Conservation (phyloP, 352 stramenopile genomes). For the Peronospora tabacina region DNA sequence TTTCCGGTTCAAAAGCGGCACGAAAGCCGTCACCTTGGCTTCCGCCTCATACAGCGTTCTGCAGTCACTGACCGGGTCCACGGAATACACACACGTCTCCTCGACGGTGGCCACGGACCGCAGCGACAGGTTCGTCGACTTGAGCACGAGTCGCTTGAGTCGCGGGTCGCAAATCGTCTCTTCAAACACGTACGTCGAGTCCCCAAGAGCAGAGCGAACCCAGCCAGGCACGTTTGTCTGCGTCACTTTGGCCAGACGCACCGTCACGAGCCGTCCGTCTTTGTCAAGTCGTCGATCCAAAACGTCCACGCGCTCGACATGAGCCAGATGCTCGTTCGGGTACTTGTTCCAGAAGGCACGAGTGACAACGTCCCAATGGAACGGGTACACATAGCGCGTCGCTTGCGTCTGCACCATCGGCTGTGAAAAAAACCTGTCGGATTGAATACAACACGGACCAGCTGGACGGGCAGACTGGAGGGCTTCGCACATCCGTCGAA, state of each 20-base stretch:
- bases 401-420: slow-evolving; percentile 74
- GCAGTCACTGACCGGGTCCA: slow-evolving; percentile 44
- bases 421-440: no score
- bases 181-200: slow-evolving; percentile 77
- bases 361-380: slow-evolving; percentile 78
- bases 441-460: background rate
- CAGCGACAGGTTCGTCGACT: slow-evolving; percentile 77
- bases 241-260: slow-evolving; percentile 62
- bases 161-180: slow-evolving; percentile 67
- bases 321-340: slow-evolving; percentile 64
- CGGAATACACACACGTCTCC: slow-evolving; percentile 79
- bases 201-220: slow-evolving; percentile 55
- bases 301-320: slow-evolving; percentile 80
- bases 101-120: slow-evolving; percentile 71
- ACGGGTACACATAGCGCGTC: slow-evolving; percentile 72
- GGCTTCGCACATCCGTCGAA: no score
- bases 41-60: slow-evolving; percentile 65
- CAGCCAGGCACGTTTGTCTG: slow-evolving; percentile 71
- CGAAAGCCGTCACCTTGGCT: slow-evolving; percentile 75
- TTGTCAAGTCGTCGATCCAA: slow-evolving; percentile 62
- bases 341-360: slow-evolving; percentile 88
- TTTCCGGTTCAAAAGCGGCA: slow-evolving; percentile 73
- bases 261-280: slow-evolving; percentile 57
- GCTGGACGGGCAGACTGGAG: no score
- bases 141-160: slow-evolving; percentile 59